Evolutionary conservation across 2,329 filamentous ascomycete species (phyloP).

Genomic region (Xylaria sp.): DNA sequence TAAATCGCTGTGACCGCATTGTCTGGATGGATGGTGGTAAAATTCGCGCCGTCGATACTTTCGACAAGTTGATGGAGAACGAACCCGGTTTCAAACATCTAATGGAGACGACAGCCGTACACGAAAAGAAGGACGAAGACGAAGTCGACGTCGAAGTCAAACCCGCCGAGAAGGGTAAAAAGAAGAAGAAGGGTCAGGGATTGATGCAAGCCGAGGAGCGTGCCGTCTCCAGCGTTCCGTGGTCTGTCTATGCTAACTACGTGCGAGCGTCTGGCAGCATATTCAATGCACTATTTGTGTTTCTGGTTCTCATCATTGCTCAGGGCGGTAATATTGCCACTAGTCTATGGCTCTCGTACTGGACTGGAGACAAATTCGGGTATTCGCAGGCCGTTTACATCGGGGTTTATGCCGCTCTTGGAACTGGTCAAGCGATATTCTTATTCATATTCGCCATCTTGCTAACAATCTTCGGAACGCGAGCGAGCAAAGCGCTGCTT

Average conservation of each 20-base stretch:
- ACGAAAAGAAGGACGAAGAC: slow-evolving; percentile 68
- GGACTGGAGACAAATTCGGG: slow-evolving; percentile 83
- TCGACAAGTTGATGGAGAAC: slow-evolving; percentile 83
- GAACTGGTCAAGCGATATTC: slow-evolving; percentile 74
- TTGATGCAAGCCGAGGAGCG: slow-evolving; percentile 77
- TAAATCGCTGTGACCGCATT: slow-evolving; percentile 89
- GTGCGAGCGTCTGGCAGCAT: slow-evolving; percentile 78
- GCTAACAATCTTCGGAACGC: slow-evolving; percentile 82
- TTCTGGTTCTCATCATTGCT: slow-evolving; percentile 72
- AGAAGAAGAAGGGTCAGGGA: slow-evolving; percentile 66
- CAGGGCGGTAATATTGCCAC: slow-evolving; percentile 89
- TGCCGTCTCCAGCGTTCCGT: slow-evolving; percentile 80
- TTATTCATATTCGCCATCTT: slow-evolving; percentile 84
- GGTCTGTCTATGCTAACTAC: slow-evolving; percentile 82
- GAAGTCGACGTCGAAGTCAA: slow-evolving; percentile 58
- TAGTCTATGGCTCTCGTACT: slow-evolving; percentile 92
- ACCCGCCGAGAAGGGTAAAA: slow-evolving; percentile 60
- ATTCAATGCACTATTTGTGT: slow-evolving; percentile 72
- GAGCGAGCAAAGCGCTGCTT: slow-evolving; percentile 83
- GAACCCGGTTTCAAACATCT: slow-evolving; percentile 82
- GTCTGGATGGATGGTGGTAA: slow-evolving; percentile 91
- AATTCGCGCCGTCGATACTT: slow-evolving; percentile 88
- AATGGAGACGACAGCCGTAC: slow-evolving; percentile 84
- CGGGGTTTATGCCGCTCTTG: slow-evolving; percentile 76
- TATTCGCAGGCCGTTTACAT: slow-evolving; percentile 77